A percentile compares a stretch with the other conserved stretches of the same genome.
Evolutionary conservation across 2,329 filamentous ascomycete species (phyloP).

Genomic region (Atkinsonella texensis): DNA sequence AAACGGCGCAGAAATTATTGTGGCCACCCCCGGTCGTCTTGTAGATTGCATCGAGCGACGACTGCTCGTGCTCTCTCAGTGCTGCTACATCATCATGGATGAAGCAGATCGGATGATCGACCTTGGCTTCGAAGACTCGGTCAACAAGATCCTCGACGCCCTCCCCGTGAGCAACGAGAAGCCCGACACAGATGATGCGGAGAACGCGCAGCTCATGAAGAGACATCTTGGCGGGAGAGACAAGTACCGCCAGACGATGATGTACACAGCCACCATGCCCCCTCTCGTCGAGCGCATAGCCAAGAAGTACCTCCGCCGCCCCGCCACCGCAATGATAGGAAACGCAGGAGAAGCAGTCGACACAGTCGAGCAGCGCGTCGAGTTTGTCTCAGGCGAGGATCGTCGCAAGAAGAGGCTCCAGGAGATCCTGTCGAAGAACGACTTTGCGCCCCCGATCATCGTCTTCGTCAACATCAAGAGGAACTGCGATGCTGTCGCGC

Average conservation of each 20-base stretch:
- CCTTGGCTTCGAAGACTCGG: constrained; percentile 90
- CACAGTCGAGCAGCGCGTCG: constrained; percentile 93
- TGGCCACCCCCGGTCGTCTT: constrained; percentile 93
- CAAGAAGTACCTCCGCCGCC: constrained; percentile 88
- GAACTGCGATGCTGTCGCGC: constrained; percentile 90
- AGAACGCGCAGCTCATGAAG: constrained; percentile 77
- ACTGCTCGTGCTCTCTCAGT: constrained; percentile 85
- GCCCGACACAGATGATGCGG: constrained; percentile 84
- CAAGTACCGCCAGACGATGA: constrained; percentile 95
- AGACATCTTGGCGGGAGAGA: constrained; percentile 62
- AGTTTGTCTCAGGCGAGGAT: constrained; percentile 83
- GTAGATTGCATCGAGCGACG: constrained; percentile 94
- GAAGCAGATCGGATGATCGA: constrained; percentile 99
- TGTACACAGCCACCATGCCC: constrained; percentile 99
- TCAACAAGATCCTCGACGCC: constrained; percentile 94
- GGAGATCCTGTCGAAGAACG: constrained; percentile 70
- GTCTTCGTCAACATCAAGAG: constrained; percentile 99
- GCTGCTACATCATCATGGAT: constrained; percentile 98
- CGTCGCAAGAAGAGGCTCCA: constrained; percentile 92
- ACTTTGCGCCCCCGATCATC: constrained; percentile 84
- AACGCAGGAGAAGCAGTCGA: constrained; percentile 93
- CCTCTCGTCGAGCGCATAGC: constrained; percentile 85
- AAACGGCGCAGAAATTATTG: constrained; percentile 92
- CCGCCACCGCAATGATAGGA: constrained; percentile 88
- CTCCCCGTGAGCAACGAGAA: constrained; percentile 90